Percentiles rank a stretch among this genome's conserved stretches.
Conservation (phyloP, 2,329 filamentous ascomycete genomes). For the Colletotrichum sp. region DNA sequence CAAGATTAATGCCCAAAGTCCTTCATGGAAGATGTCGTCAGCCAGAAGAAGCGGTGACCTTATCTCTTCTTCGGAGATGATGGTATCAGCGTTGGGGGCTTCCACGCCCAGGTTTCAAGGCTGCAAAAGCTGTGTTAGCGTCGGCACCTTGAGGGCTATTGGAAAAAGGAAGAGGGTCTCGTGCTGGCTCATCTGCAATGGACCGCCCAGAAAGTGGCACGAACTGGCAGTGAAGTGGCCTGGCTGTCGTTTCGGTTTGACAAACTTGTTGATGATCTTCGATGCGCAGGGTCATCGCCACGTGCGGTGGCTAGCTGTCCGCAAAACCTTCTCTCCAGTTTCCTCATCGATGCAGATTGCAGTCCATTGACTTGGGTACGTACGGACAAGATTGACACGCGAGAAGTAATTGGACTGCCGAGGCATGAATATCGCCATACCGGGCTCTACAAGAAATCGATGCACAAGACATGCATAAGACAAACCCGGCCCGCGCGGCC, state of each 20-base stretch:
- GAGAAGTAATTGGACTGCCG: background rate
- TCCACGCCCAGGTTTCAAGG: background rate
- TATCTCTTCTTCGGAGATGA: conserved; percentile 5
- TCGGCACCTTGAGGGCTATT: conserved; percentile 8
- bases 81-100: background rate
- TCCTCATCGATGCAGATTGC: background rate
- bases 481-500: background rate
- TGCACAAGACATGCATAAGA: conserved; percentile 1
- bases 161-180: background rate
- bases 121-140: background rate
- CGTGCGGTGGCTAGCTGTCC: background rate
- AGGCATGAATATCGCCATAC: background rate
- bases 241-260: conserved; percentile 11
- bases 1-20: background rate
- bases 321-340: background rate
- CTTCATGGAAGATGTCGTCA: conserved; percentile 2
- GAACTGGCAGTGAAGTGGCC: background rate
- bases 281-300: background rate
- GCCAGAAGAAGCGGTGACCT: conserved; percentile 10
- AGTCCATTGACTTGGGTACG: background rate
- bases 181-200: background rate
- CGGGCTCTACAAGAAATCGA: background rate
- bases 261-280: background rate
- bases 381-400: background rate
- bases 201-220: background rate